Base-by-base conservation (phyloP, 1,284 basidiomycete species). In the Cryptococcus sp. region DNA sequence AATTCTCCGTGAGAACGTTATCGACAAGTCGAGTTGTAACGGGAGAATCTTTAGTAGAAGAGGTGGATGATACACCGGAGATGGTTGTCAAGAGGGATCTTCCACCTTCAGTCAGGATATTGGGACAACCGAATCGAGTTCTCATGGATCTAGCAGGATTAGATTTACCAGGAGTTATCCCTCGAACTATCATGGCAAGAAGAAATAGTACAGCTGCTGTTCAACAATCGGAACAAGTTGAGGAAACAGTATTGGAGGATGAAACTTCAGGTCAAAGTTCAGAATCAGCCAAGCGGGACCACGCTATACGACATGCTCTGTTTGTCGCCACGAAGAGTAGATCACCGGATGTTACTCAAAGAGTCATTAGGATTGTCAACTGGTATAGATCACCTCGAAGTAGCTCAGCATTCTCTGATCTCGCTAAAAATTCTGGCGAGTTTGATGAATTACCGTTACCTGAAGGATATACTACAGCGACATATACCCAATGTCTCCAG, bases 401-500 rank as follows among this genome's bases (percentile, higher is more conserved):
- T 33, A 46, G 43, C 32, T 49, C 36, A 10, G 38, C 38, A 10
- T 46, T 46, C 44, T 10, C 44, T 30, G 38, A 47, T 35, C 37
- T 38, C 34, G 23, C 47, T 7, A 51, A 41, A 13, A 35, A 7
- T 14, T 53, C 62, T 41, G 56, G 64, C 23, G 54, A 49, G 3
- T 59, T 72, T 5, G 56, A 58, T 0, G 52, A 62, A 3, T 57
- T 59, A 50, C 73, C 69, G 5, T 58, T 71, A 1, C 70, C 71
- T 0, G 46, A 58, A 0, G 64, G 61, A n/a, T 76, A 65, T 60
- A 57, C 63, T 1, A 57, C 62, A 1, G 34, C 55, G 7, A 81
- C 85, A 5, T 91, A 86, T 79, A 92, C 92, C 66, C 71, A 76
- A 23, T 85, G 85, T 11, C 76, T 93, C 45, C 66, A 80, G 4